phyloP scores from a whole-genome alignment of 1,284 basidiomycete genomes.

The Sporisorium graminicola region DNA sequence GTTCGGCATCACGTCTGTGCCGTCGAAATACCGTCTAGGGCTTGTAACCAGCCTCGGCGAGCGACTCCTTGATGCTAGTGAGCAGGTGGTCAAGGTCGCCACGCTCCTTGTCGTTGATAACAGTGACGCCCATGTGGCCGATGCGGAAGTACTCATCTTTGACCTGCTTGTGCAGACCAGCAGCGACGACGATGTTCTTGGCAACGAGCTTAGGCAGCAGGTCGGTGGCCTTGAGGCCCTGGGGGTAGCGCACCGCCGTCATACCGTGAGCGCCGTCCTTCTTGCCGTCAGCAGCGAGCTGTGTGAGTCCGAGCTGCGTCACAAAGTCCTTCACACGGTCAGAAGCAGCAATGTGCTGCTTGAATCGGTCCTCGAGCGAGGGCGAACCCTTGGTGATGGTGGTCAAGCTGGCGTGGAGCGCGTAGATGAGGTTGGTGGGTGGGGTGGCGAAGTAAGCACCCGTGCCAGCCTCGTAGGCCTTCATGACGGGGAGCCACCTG shows the following conservation, averaged over 20 bases:
- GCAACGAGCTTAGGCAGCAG: slow-evolving; percentile 73
- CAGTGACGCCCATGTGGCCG: slow-evolving; percentile 90
- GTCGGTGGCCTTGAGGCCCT: slow-evolving; percentile 62
- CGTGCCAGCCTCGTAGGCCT: slow-evolving; percentile 67
- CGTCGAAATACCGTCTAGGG: slow-evolving; percentile 6
- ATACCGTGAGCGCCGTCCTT: slow-evolving; percentile 69
- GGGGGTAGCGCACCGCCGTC: slow-evolving; percentile 68
- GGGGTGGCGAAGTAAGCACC: slow-evolving; percentile 67
- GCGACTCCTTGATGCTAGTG: slow-evolving; percentile 75
- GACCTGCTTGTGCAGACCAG: slow-evolving; percentile 86
- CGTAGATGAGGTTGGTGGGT: slow-evolving; percentile 92
- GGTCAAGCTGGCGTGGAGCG: slow-evolving; percentile 83
- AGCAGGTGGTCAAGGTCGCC: slow-evolving; percentile 82
- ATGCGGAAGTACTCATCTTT: slow-evolving; percentile 77
- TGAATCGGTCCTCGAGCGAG: slow-evolving; percentile 84
- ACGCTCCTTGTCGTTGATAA: slow-evolving; percentile 74
- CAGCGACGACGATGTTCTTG: slow-evolving; percentile 85
- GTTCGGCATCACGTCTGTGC: background rate
- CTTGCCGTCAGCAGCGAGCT: slow-evolving; percentile 64
- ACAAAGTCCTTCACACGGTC: slow-evolving; percentile 81
- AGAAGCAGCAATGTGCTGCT: slow-evolving; percentile 81
- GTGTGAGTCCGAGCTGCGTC: slow-evolving; percentile 76
- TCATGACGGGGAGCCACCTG: slow-evolving; percentile 69
- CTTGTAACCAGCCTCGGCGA: slow-evolving; percentile 72
- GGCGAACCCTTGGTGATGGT: slow-evolving; percentile 75